phyloP scores from a whole-genome alignment of 1,284 basidiomycete genomes.

The Irpex sp. region DNA sequence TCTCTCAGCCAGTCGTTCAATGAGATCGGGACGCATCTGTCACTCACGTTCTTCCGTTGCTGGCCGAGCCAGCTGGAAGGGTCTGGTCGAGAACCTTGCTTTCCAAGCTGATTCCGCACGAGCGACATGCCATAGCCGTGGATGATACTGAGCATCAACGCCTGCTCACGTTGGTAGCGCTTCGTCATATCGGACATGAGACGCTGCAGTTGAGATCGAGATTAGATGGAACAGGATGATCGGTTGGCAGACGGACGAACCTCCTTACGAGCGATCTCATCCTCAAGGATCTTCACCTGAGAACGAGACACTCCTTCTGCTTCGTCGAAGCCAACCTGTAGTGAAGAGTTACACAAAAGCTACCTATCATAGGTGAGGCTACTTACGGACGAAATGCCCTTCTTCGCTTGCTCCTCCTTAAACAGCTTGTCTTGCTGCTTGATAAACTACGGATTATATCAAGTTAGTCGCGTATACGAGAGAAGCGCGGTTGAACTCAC shows the following conservation, averaged over 20 bases:
- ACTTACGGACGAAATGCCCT: slow-evolving; percentile 30
- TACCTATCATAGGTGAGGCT: too few species aligned
- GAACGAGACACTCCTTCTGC: slow-evolving; percentile 64
- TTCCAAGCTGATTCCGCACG: slow-evolving; percentile 46
- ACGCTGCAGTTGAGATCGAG: slow-evolving; percentile 33
- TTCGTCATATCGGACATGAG: slow-evolving; percentile 51
- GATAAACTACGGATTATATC: slow-evolving; percentile 63
- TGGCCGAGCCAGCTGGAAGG: slow-evolving; percentile 58
- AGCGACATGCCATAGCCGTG: slow-evolving; percentile 68
- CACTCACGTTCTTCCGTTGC: slow-evolving; percentile 50
- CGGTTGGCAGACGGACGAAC: slow-evolving; percentile 31
- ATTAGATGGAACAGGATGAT: slow-evolving; percentile 9
- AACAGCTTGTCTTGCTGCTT: slow-evolving; percentile 88
- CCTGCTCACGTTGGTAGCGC: slow-evolving; percentile 73
- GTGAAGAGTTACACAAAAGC: not conserved
- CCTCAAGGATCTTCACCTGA: slow-evolving; percentile 69
- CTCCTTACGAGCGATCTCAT: slow-evolving; percentile 63
- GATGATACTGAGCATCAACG: slow-evolving; percentile 74
- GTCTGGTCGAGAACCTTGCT: slow-evolving; percentile 31
- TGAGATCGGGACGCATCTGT: not conserved
- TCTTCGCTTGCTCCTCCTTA: slow-evolving; percentile 68
- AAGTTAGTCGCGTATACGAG: slow-evolving; percentile 1
- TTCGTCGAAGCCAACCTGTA: slow-evolving; percentile 63
- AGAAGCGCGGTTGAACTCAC: slow-evolving; percentile 36
- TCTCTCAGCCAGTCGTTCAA: slow-evolving; percentile 11